Base-by-base conservation (phyloP, 148 eudicot species). In the Salicornia ramosissima region DNA sequence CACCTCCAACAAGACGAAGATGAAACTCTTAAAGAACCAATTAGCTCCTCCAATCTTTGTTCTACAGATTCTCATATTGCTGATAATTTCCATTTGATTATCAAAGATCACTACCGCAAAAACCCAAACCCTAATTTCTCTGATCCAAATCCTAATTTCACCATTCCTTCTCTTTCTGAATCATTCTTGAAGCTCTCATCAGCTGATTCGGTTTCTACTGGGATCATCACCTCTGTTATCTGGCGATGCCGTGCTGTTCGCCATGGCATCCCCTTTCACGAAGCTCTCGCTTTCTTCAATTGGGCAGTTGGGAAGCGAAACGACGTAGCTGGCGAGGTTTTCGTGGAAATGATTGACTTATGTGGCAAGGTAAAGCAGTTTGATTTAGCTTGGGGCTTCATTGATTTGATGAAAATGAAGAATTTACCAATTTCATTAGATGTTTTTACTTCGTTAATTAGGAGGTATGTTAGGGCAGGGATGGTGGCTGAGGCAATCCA, bases 221-320 rank as follows among this genome's bases (percentile, higher is more conserved):
- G 71, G 55, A 47, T 84, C 69, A 53, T 90, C 68, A 22, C 75
- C 52, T 71, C 66, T 42, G 89, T 93, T 5, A 70, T 93, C 54
- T 80, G 80, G 34, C 80, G 80, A 62, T 88, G 87, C 66, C 84
- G 85, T 25, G 64, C 51, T 8, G 77, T 83, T 52, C 95, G 92
- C 73, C 90, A 85, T 60, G 95, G 92, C 5, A 83, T 86, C 15
- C 98, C 98, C 15, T 84, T 90, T 31, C 61, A 70, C 1, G 92
- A 90, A 72, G 68, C 94, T 42, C 83, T 93, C 1, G 86, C 92
- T 2, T 93, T 90, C 76, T 93, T 93, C 85, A 85, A 90, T 28
- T 93, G 96, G 96, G 95, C 84, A 10, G 50, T 75, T 52, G 67
- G 71, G 19, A 16, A 31, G 25, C 18, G 18, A 30, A 11, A 53